Conservation (phyloP, 1,139 yeast genomes). For the Yamadazyma membranifaciens region DNA sequence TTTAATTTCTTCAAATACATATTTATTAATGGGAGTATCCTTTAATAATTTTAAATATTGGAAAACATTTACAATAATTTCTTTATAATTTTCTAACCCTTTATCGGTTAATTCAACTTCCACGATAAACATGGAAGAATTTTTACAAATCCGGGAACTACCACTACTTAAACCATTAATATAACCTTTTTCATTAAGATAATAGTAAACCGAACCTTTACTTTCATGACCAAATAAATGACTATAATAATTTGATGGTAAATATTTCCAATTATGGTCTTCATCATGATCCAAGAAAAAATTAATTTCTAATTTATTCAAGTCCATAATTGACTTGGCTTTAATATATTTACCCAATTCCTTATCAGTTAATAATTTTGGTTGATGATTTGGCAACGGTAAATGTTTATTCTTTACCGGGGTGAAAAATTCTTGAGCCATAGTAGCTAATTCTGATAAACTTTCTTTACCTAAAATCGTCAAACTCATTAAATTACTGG, state of each 20-base stretch:
- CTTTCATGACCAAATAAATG: conserved; percentile 92
- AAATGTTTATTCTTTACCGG: conserved; percentile 57
- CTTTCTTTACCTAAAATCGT: conserved; percentile 82
- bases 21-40: conserved; percentile 46
- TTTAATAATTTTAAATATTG: conserved; percentile 65
- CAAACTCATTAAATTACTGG: conserved; percentile 81
- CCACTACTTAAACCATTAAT: conserved; percentile 81
- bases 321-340: conserved; percentile 83
- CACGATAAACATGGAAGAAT: conserved; percentile 63
- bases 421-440: conserved; percentile 72
- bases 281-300: conserved; percentile 78
- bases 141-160: conserved; percentile 64
- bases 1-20: conserved; percentile 52
- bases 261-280: conserved; percentile 58
- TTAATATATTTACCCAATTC: conserved; percentile 55
- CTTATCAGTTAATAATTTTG: conserved; percentile 31
- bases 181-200: conserved; percentile 70
- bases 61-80: conserved; percentile 58
- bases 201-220: conserved; percentile 72
- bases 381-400: conserved; percentile 47
- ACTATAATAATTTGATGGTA: conserved; percentile 69
- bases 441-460: conserved; percentile 63
- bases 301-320: conserved; percentile 61
- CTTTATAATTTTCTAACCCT: conserved; percentile 67
- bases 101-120: conserved; percentile 72